Evolutionary conservation across 208 protist genomes (phyloP).

Genomic region (Borovskyia barvae): DNA sequence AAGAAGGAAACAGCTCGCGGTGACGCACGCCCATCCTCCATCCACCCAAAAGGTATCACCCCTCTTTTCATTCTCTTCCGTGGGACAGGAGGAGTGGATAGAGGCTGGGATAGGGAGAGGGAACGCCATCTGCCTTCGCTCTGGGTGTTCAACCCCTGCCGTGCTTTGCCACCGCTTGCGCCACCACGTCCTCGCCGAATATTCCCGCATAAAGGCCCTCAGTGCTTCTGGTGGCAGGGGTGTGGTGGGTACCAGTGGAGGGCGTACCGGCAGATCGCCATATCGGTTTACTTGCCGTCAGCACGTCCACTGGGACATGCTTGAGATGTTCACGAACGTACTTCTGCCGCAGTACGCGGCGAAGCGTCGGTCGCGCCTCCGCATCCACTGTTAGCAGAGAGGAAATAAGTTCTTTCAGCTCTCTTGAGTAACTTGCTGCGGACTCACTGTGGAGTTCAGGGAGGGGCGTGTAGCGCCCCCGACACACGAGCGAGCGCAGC

Average conservation of each 20-base stretch:
- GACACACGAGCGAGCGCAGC: constrained; percentile 3
- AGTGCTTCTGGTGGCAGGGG: background rate
- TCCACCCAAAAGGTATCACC: too few species aligned
- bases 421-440: constrained; percentile 35
- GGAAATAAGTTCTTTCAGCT: constrained; percentile 55
- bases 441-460: background rate
- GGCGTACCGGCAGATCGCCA: background rate
- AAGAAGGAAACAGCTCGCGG: too few species aligned
- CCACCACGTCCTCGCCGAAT: constrained; percentile 52
- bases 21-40: too few species aligned
- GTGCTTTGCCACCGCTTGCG: constrained; percentile 27
- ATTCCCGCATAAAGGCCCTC: constrained; percentile 31
- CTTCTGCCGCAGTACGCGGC: constrained; percentile 47
- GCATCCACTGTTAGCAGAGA: constrained; percentile 58
- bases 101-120: too few species aligned
- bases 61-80: too few species aligned
- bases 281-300: constrained; percentile 22
- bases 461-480: constrained; percentile 18
- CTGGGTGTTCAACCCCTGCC: too few species aligned
- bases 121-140: too few species aligned
- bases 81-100: too few species aligned
- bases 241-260: too few species aligned
- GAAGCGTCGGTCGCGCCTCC: constrained; percentile 53
- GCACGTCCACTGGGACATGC: constrained; percentile 31
- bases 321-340: constrained; percentile 49